Percentiles rank a stretch among this genome's conserved stretches.
Evolutionary conservation across 2,329 filamentous ascomycete species (phyloP).

Genomic region (Emergomyces orientalis): DNA sequence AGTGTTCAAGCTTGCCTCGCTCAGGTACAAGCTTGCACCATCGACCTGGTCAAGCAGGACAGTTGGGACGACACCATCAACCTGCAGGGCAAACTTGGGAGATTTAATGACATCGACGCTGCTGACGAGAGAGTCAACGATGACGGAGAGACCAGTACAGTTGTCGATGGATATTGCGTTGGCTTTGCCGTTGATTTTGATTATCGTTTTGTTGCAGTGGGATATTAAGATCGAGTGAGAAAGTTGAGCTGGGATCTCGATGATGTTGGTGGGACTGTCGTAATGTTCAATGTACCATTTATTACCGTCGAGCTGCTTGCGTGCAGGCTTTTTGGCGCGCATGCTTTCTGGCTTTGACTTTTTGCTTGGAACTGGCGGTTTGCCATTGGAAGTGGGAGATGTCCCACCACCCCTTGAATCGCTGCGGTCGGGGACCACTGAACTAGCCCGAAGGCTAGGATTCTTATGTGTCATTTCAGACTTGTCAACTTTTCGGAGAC

Average conservation of each 20-base stretch:
- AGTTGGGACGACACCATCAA: conserved; percentile 76
- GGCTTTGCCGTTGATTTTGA: conserved; percentile 84
- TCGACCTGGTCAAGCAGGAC: conserved; percentile 90
- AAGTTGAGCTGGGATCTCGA: conserved; percentile 73
- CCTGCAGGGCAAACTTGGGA: conserved; percentile 86
- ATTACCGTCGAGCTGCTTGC: conserved; percentile 72
- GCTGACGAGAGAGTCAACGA: conserved; percentile 82
- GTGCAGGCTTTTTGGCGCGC: conserved; percentile 71
- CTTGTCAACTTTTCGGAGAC: conserved; percentile 85
- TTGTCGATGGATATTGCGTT: conserved; percentile 97
- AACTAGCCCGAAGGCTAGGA: conserved; percentile 66
- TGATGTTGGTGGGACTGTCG: conserved; percentile 62
- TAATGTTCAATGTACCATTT: conserved; percentile 97
- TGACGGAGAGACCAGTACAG: conserved; percentile 69
- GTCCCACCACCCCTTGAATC: conserved; percentile 44
- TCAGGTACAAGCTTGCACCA: conserved; percentile 76
- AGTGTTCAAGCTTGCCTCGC: conserved; percentile 64
- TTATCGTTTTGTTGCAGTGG: conserved; percentile 80
- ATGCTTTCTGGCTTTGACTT: conserved; percentile 80
- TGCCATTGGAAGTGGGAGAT: conserved; percentile 48
- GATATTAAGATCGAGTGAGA: conserved; percentile 87
- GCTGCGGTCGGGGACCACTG: conserved; percentile 55
- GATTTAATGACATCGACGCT: conserved; percentile 94
- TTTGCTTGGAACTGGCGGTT: conserved; percentile 80
- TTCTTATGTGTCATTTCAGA: conserved; percentile 99